A percentile compares a stretch with the other conserved stretches of the same genome.
Evolutionary conservation across 805 yeast genomes (phyloP).

Genomic region (Monosporozyma servazzii): DNA sequence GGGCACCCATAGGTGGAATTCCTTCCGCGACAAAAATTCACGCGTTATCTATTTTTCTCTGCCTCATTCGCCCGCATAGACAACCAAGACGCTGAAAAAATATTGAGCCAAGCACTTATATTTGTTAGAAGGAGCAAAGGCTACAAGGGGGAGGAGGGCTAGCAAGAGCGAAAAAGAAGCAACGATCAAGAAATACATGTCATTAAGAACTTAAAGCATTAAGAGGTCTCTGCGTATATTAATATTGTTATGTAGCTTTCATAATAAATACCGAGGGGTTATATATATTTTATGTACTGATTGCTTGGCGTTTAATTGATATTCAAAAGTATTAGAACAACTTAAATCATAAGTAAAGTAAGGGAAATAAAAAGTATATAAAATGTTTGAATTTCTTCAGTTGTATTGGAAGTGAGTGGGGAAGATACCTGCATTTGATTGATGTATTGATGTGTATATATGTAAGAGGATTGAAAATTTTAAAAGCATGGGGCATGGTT

Average conservation of each 20-base stretch:
- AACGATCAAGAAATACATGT: too few relatives aligned
- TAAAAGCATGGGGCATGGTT: neutral
- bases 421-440: neutral
- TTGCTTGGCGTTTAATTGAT: neutral
- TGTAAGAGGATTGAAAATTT: neutral
- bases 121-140: too few relatives aligned
- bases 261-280: too few relatives aligned
- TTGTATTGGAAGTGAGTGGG: neutral
- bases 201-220: too few relatives aligned
- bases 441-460: neutral
- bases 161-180: too few relatives aligned
- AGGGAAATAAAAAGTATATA: neutral
- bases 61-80: too few relatives aligned
- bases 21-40: neutral
- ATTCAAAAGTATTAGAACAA: neutral
- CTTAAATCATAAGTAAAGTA: neutral
- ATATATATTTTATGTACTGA: too few relatives aligned
- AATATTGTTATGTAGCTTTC: too few relatives aligned
- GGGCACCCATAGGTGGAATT: neutral
- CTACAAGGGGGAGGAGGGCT: too few relatives aligned
- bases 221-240: neutral
- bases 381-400: neutral
- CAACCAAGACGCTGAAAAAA: too few relatives aligned
- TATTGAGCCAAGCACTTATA: too few relatives aligned
- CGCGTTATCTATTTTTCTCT: too few relatives aligned